These are phyloP conservation scores for Clitoria ternatea DNA, from an alignment of 306 rosid genomes.

Conservation along the genomic window DNA sequence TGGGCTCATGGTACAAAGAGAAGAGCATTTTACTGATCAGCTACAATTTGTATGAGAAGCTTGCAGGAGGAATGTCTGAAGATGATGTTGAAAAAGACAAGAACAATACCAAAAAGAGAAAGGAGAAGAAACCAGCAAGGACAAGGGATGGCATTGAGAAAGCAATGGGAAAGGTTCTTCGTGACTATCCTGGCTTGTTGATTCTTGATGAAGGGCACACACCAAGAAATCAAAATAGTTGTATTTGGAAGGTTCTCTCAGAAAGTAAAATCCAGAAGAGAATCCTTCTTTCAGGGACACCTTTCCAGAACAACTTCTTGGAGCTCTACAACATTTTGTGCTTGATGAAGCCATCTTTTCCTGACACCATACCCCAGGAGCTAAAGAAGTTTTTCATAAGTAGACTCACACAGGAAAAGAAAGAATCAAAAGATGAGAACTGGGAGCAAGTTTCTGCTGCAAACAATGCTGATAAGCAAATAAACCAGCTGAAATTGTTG, in stretches of 20 bases:
- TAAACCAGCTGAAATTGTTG: conserved; percentile 19
- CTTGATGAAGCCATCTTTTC: conserved; percentile 31
- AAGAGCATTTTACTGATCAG: conserved; percentile 37
- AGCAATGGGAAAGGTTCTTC: conserved; percentile 20
- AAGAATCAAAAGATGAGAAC: not conserved
- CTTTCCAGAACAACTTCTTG: conserved; percentile 39
- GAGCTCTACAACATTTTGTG: conserved; percentile 32
- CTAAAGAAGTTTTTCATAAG: conserved; percentile 36
- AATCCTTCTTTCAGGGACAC: conserved; percentile 41
- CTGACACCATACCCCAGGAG: not conserved
- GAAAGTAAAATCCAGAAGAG: conserved; percentile 16
- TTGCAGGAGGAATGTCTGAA: conserved; percentile 6
- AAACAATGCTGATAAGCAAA: not conserved
- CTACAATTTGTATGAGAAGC: conserved; percentile 26
- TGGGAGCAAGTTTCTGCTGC: not conserved
- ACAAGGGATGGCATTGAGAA: not conserved
- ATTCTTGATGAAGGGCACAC: conserved; percentile 47
- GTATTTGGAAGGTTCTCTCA: conserved; percentile 26
- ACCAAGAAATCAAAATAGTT: conserved; percentile 24
- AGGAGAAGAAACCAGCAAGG: not conserved
- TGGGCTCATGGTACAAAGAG: conserved; percentile 30
- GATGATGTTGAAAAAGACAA: not conserved
- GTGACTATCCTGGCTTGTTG: conserved; percentile 33
- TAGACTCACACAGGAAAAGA: not conserved
- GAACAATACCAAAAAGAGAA: not conserved